A percentile compares a stretch with the other conserved stretches of the same genome.
Conservation (phyloP, 257 asterid species). For the Ligustrum vulgare region DNA sequence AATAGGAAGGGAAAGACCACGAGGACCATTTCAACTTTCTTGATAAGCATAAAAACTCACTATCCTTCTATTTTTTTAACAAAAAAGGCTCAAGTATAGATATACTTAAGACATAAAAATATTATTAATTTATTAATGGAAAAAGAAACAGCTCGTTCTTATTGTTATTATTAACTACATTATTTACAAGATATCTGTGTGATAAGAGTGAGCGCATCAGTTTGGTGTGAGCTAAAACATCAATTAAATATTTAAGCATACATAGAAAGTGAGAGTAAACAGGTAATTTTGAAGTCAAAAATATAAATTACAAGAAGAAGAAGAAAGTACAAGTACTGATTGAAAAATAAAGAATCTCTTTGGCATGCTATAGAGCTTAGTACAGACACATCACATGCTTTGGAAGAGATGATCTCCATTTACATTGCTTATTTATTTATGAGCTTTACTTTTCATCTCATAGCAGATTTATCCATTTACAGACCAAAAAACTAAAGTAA, state of each 20-base stretch:
- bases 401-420: neutral
- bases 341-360: neutral
- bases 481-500: neutral
- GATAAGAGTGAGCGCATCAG: neutral
- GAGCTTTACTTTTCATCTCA: neutral
- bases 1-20: neutral
- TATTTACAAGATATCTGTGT: neutral
- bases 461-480: neutral
- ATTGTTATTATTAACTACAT: neutral
- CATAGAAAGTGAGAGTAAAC: neutral
- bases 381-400: neutral
- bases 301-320: neutral
- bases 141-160: neutral
- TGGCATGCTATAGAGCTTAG: neutral
- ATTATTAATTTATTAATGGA: neutral
- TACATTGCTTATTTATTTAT: neutral
- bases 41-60: neutral
- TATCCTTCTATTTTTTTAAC: neutral
- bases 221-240: neutral
- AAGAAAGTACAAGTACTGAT: neutral
- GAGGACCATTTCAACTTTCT: neutral
- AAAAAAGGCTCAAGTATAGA: neutral
- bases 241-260: neutral
- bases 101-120: neutral
- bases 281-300: neutral